A percentile compares a stretch with the other conserved stretches of the same genome.
Conservation (phyloP, 2,329 filamentous ascomycete genomes). For the Alternaria solani region DNA sequence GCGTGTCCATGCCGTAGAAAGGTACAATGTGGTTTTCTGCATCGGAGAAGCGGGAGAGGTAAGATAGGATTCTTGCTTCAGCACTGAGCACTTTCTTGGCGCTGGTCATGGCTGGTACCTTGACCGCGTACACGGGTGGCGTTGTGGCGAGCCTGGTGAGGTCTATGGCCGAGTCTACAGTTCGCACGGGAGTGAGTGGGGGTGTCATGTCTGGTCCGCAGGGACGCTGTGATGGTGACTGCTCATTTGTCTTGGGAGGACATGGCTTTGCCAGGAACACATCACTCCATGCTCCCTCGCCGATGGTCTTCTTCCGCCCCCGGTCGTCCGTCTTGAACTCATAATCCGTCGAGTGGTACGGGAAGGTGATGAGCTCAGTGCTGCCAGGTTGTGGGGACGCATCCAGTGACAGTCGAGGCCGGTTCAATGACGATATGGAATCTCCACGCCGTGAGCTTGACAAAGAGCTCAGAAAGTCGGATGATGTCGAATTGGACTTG, state of each 20-base stretch:
- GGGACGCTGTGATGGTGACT: background rate
- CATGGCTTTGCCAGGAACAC: slow-evolving; percentile 45
- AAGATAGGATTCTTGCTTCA: slow-evolving; percentile 46
- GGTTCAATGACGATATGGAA: slow-evolving; percentile 27
- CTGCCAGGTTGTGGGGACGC: slow-evolving; percentile 29
- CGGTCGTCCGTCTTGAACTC: slow-evolving; percentile 32
- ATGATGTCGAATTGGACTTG: slow-evolving; percentile 30
- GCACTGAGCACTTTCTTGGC: slow-evolving; percentile 42
- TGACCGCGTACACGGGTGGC: slow-evolving; percentile 45
- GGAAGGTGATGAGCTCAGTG: slow-evolving; percentile 35
- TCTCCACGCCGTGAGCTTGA: slow-evolving; percentile 32
- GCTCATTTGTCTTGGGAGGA: slow-evolving; percentile 21
- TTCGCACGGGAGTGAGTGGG: slow-evolving; percentile 40
- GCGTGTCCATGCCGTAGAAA: slow-evolving; percentile 45
- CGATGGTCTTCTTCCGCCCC: slow-evolving; percentile 40
- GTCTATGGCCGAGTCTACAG: slow-evolving; percentile 24
- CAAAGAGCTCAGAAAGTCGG: slow-evolving; percentile 25
- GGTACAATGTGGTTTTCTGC: slow-evolving; percentile 38
- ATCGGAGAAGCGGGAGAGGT: slow-evolving; percentile 39
- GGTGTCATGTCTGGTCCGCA: slow-evolving; percentile 27
- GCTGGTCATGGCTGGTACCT: slow-evolving; percentile 40
- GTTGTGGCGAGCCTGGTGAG: slow-evolving; percentile 15
- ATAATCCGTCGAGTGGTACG: slow-evolving; percentile 38
- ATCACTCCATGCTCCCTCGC: slow-evolving; percentile 48
- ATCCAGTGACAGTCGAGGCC: slow-evolving; percentile 24